Conservation (phyloP, 1,284 basidiomycete genomes). For the Rhodotorula sp. region DNA sequence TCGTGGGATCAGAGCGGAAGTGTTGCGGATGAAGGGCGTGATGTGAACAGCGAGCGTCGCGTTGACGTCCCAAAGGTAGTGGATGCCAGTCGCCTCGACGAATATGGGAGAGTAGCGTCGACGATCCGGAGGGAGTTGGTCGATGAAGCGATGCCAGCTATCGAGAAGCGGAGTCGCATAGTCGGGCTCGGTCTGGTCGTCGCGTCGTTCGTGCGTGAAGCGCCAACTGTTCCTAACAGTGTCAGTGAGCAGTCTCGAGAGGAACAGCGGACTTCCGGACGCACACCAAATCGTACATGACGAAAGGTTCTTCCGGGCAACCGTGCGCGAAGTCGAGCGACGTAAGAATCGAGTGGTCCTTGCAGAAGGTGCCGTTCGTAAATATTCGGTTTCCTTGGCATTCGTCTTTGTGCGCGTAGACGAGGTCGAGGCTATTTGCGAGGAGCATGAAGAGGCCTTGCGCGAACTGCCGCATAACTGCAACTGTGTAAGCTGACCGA, state of each 20-base stretch:
- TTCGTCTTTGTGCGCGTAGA: neutral
- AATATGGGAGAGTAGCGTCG: neutral
- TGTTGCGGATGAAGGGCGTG: neutral
- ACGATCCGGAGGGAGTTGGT: neutral
- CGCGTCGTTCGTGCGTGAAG: neutral
- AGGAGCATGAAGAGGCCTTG: slow-evolving; percentile 10
- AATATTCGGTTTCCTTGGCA: slow-evolving; percentile 1
- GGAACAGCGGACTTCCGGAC: too few relatives aligned
- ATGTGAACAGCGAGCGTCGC: slow-evolving; percentile 1
- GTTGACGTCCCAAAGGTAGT: neutral
- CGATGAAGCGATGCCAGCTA: neutral
- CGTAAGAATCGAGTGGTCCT: neutral
- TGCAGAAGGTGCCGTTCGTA: neutral
- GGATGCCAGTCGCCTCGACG: neutral
- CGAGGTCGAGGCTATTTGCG: neutral
- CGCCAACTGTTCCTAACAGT: slow-evolving; percentile 4
- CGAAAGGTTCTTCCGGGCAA: neutral
- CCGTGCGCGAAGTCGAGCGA: neutral
- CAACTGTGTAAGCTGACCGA: neutral
- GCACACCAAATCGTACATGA: slow-evolving; percentile 3
- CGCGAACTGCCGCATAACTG: slow-evolving; percentile 3
- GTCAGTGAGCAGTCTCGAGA: too few relatives aligned
- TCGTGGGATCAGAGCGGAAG: neutral
- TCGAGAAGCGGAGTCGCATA: neutral
- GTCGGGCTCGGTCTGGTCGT: neutral